Base-by-base conservation (phyloP, 1,284 basidiomycete species). In the Anthracocystis walkeri region DNA sequence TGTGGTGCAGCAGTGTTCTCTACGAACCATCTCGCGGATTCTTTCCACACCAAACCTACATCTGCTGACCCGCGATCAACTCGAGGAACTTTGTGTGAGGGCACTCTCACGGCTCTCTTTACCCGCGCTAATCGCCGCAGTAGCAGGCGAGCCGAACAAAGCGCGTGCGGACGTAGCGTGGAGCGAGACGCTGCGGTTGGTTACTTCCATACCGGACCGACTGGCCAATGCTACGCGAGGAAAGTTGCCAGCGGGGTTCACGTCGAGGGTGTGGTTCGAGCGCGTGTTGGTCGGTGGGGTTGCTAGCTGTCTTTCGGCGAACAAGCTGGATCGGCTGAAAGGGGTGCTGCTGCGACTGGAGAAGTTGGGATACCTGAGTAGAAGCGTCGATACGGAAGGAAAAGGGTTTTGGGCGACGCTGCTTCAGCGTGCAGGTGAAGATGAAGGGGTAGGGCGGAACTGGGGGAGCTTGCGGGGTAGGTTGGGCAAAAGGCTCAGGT, bases 171-270 rank as follows among this genome's bases (percentile, higher is more conserved):
- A 53, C 5, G 64, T 75, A 4, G 27, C 40, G 2, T 75, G 73
- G 67, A 25, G n/a, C 14, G 73, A 75, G 16, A 51, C 64, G 2
- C 45, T 75, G 18, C 46, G 73, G 1, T 25, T 70, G 20, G 21
- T 58, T 6, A 23, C 48, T 1, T 41, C 57, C 2, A 4, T 75
- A 3, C 67, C 73, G 2, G 73, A 75, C 23, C 59, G 73, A 3
- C 31, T 75, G 16, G 73, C 73, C 0, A 75, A 75, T 42, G 58
- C 57, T 4, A 71, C 57, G 5, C 38, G 20, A 16, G 72, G 66
- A 1, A 12, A 57, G 2, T 0, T 66, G 2, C 58, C 61, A 4
- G 4, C 7, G 10, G 38, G 20, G 6, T 54, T 69, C 33, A 48
- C 38, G 1, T 0, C 35, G 3, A 27, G 0, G 16, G 14, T 18